Percentiles rank a stretch among this genome's conserved stretches.
phyloP scores from a whole-genome alignment of 2,329 filamentous ascomycete genomes.

The Trichothecium roseum region DNA sequence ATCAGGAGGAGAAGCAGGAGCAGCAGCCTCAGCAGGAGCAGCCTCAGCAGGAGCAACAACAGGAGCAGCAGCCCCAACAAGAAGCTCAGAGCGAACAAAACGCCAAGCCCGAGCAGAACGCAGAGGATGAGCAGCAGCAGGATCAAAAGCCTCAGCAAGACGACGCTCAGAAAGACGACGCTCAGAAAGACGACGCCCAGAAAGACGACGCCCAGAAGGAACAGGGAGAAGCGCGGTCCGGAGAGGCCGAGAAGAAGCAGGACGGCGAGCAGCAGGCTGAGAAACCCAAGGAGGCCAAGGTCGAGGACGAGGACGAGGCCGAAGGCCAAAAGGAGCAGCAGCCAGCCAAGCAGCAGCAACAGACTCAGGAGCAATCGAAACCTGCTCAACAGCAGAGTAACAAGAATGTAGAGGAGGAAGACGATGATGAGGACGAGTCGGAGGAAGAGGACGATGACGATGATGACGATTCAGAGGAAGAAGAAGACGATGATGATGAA shows the following conservation, averaged over 20 bases:
- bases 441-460: conserved; percentile 2
- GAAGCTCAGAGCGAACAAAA: conserved; percentile 4
- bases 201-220: neutral
- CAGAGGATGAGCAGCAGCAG: conserved; percentile 2
- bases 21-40: conserved; percentile 2
- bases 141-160: too few relatives aligned
- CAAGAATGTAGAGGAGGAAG: neutral
- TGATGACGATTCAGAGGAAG: conserved; percentile 1
- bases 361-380: too few relatives aligned
- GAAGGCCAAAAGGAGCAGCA: conserved; percentile 7
- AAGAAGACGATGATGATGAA: conserved; percentile 3
- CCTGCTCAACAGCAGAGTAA: neutral
- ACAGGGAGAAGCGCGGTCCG: conserved; percentile 4
- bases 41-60: conserved; percentile 1
- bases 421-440: conserved; percentile 3
- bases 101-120: conserved; percentile 2
- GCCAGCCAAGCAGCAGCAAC: conserved; percentile 4
- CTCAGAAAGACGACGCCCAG: neutral
- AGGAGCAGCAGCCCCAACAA: neutral
- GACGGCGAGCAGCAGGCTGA: conserved; percentile 4
- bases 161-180: too few relatives aligned
- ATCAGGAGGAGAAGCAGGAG: neutral
- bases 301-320: conserved; percentile 4
- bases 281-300: conserved; percentile 2
- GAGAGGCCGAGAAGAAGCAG: neutral